Evolutionary conservation across 1,284 basidiomycete species (phyloP), one percentile per base, ranked within the genome.

Genomic region (Melampsora occidentalis): DNA sequence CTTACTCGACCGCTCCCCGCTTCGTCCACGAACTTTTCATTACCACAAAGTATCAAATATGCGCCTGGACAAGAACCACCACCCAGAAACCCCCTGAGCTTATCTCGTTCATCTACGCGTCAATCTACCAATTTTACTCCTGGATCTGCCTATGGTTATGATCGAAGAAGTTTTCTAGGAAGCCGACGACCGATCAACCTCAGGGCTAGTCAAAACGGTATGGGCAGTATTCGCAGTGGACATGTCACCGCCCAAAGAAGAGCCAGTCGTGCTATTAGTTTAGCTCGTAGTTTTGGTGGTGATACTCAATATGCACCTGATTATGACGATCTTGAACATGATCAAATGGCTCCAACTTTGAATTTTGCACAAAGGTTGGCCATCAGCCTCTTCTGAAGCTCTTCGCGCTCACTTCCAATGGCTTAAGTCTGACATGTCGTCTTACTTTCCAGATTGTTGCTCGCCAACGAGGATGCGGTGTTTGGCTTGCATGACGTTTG

Each of bases 401-500:
- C 22, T n/a, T 22, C 53, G 3, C 57, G 42, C 7, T 7, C 39
- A 33, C 28, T 53, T 35, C 5, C n/a, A 64, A 22, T 25, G 9
- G 20, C 6, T 51, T 28, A 61, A 69, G 46, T 10, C 59, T 48
- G 18, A 33, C 59, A n/a, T 35, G 7, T 12, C 22, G 35, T 31
- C 61, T 39, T 46, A 5, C 28, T 25, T 64, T 39, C 35, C 28
- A 66, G 73, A 67, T 64, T 83, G 71, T 71, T 83, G 64, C 76
- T 82, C 72, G 92, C 94, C 4, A 94, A 95, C 83, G 92, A 94
- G 82, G 91, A 92, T 81, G 90, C 91, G 1, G 92, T 94, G 7
- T 92, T 91, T 68, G 91, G 90, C 78, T 91, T 96, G 79, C 90
- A 92, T 5, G 93, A 95, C 84, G 85, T 96, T 18, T 96, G 94